These are phyloP conservation scores for Flaveria linearis DNA, from an alignment of 129 eudicot genomes.

Conservation along the genomic window DNA sequence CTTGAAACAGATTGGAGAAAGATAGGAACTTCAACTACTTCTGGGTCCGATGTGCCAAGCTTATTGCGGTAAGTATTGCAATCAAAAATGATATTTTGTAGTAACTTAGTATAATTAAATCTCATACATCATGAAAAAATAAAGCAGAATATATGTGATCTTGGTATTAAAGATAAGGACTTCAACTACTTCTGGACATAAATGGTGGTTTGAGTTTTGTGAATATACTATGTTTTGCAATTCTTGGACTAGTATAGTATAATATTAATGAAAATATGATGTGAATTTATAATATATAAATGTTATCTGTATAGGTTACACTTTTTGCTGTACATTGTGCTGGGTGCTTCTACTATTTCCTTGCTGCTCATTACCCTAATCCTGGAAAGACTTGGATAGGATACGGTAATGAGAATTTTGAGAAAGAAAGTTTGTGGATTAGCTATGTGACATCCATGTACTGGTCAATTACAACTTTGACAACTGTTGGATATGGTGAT, in stretches of 20 bases:
- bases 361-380: slow-evolving; percentile 78
- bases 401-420: slow-evolving; percentile 44
- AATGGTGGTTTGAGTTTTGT: background rate
- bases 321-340: slow-evolving; percentile 88
- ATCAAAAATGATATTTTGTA: background rate
- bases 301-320: slow-evolving; percentile 58
- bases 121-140: background rate
- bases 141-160: background rate
- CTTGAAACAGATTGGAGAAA: slow-evolving; percentile 76
- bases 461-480: slow-evolving; percentile 89
- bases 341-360: slow-evolving; percentile 73
- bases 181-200: background rate
- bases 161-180: background rate
- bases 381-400: slow-evolving; percentile 81
- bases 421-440: slow-evolving; percentile 56
- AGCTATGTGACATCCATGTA: slow-evolving; percentile 80
- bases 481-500: slow-evolving; percentile 96
- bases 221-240: background rate
- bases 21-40: slow-evolving; percentile 93
- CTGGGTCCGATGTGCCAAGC: slow-evolving; percentile 91
- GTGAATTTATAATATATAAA: background rate
- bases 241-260: background rate
- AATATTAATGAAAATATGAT: background rate
- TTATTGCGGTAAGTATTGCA: slow-evolving; percentile 68
- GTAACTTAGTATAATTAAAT: background rate